Evolutionary conservation across 108 stramenopile species (phyloP).

Genomic region (Fragilariopsis cylindrus): DNA sequence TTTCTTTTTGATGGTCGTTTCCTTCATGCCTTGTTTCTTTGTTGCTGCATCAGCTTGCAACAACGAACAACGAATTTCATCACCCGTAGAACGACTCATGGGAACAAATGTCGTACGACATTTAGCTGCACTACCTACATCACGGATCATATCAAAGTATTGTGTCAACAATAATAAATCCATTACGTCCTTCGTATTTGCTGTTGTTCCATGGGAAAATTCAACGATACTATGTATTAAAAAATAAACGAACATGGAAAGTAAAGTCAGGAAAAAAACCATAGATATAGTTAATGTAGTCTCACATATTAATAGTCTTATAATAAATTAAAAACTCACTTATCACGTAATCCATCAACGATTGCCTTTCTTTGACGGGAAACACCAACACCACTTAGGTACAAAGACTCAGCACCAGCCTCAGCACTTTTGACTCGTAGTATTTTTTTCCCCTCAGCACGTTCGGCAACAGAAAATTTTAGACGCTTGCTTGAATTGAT

Average conservation of each 20-base stretch:
- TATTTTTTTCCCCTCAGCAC: constrained; percentile 97
- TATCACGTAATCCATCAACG: constrained; percentile 83
- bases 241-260: too few relatives aligned
- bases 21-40: neutral
- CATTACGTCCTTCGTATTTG: constrained; percentile 94
- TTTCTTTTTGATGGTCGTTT: too few relatives aligned
- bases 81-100: constrained; percentile 37
- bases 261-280: too few relatives aligned
- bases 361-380: constrained; percentile 97
- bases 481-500: constrained; percentile 94
- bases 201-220: constrained; percentile 83
- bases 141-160: constrained; percentile 95
- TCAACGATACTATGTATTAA: constrained; percentile 63
- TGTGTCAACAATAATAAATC: constrained; percentile 92
- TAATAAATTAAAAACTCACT: too few relatives aligned
- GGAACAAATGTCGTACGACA: constrained; percentile 91
- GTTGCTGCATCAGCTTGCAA: constrained; percentile 69
- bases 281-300: too few relatives aligned
- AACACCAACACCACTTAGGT: constrained; percentile 94
- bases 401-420: constrained; percentile 96
- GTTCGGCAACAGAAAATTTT: constrained; percentile 91
- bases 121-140: constrained; percentile 64
- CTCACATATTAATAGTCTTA: too few relatives aligned
- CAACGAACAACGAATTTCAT: constrained; percentile 67
- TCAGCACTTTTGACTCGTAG: constrained; percentile 93